A percentile compares a stretch with the other conserved stretches of the same genome.
Evolutionary conservation across 2,329 filamentous ascomycete genomes (phyloP).

Genomic region (Epichloe bromicola): DNA sequence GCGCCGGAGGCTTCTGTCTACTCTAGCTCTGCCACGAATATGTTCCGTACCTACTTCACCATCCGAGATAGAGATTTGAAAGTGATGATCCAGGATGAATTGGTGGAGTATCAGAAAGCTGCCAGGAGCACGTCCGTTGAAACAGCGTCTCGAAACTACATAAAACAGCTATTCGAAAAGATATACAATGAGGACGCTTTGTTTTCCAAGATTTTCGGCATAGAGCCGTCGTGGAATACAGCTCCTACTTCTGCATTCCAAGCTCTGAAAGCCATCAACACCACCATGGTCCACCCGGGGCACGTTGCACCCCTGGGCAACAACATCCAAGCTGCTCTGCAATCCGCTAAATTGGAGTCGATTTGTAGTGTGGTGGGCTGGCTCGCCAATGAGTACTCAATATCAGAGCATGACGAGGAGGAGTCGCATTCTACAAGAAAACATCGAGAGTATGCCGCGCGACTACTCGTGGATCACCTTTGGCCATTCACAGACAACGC

Average conservation of each 20-base stretch:
- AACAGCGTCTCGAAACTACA: slow-evolving; percentile 42
- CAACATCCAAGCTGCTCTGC: slow-evolving; percentile 35
- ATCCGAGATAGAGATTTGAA: slow-evolving; percentile 41
- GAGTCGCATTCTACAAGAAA: slow-evolving; percentile 39
- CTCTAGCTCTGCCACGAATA: slow-evolving; percentile 37
- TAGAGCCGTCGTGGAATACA: slow-evolving; percentile 40
- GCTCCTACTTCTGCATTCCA: slow-evolving; percentile 37
- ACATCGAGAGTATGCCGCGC: slow-evolving; percentile 42
- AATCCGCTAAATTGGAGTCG: slow-evolving; percentile 32
- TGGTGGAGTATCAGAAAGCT: slow-evolving; percentile 41
- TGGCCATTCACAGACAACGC: slow-evolving; percentile 42
- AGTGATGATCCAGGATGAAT: slow-evolving; percentile 37
- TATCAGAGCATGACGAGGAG: slow-evolving; percentile 44
- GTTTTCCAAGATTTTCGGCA: slow-evolving; percentile 41
- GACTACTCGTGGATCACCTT: slow-evolving; percentile 41
- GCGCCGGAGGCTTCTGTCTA: slow-evolving; percentile 38
- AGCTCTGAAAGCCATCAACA: slow-evolving; percentile 34
- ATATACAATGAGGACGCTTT: slow-evolving; percentile 41
- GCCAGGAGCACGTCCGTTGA: slow-evolving; percentile 35
- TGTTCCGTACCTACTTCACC: slow-evolving; percentile 40
- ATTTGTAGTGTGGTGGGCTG: slow-evolving; percentile 44
- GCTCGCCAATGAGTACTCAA: slow-evolving; percentile 44
- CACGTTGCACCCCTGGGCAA: slow-evolving; percentile 40
- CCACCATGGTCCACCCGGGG: slow-evolving; percentile 37
- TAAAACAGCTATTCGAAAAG: slow-evolving; percentile 48